Evolutionary conservation across 1,139 yeast genomes (phyloP), one percentile per base, ranked within the genome.

Genomic region (Yamadazyma trypodendri): DNA sequence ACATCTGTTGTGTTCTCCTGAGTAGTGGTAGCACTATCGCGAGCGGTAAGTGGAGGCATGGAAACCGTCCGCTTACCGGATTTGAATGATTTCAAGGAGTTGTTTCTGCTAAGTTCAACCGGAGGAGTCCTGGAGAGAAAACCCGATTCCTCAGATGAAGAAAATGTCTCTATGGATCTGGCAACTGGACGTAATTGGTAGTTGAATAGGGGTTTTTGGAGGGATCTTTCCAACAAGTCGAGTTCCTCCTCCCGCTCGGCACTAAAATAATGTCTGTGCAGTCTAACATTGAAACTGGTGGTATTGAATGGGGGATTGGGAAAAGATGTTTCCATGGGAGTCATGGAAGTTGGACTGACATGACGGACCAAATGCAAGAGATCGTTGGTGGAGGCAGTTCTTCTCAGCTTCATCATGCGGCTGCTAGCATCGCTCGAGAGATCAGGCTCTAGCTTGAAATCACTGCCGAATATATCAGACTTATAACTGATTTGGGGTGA

Each of bases 401-500:
- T 27, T 40, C 50, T 44, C 46, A 43, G 49, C 33, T 45, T 48
- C 32, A 34, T 38, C 8, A 24, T 15, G 9, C 25, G 38, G n/a
- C 45, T 40, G 24, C 39, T 35, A 21, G 32, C 12, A 18, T 45
- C 48, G 15, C 37, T 43, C 12, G 28, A 34, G 15, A 13, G 28
- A n/a, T 35, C 42, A 9, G 42, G 41, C 8, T 40, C 40, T 12
- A 48, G 29, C 21, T 41, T 48, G 31, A 49, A 45, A 20, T 45
- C 50, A 36, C 49, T 46, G 4, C 65, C 66, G 42, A 62, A 60
- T 20, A 61, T 51, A 24, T 61, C 58, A 1, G 68, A 60, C 12
- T 61, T 48, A 32, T 60, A 59, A 39, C 71, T 64, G 14, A 66
- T 62, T 45, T 66, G 72, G 2, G 72, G 72, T 1, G 72, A 66